These are phyloP conservation scores for Scleroderma bovista DNA, from an alignment of 768 basidiomycete species.

Conservation along the genomic window DNA sequence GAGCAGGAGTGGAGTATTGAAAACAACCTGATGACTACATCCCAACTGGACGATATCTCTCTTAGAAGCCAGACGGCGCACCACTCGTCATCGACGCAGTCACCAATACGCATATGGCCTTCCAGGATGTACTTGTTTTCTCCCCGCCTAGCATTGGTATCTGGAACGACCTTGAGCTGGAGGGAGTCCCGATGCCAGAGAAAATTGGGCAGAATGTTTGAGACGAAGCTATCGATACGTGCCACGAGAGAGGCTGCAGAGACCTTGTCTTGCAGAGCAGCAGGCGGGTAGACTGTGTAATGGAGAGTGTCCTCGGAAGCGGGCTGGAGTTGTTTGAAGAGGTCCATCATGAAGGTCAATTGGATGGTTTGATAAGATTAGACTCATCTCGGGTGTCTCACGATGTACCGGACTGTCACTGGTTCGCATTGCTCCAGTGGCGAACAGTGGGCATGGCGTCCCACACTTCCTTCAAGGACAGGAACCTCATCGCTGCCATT, in stretches of 20 bases:
- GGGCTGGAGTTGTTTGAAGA: constrained; percentile 69
- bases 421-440: neutral
- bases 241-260: constrained; percentile 63
- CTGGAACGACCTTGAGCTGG: constrained; percentile 60
- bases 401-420: too few species aligned
- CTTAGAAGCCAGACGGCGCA: constrained; percentile 84
- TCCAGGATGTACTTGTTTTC: constrained; percentile 55
- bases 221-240: constrained; percentile 54
- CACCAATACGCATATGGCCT: constrained; percentile 87
- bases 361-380: neutral
- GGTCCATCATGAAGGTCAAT: constrained; percentile 40
- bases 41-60: constrained; percentile 73
- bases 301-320: constrained; percentile 85
- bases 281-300: constrained; percentile 64
- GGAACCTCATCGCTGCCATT: constrained; percentile 89
- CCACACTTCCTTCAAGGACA: constrained; percentile 63
- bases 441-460: constrained; percentile 38
- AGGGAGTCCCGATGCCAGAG: constrained; percentile 86
- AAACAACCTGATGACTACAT: constrained; percentile 67
- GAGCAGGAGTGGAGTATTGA: neutral
- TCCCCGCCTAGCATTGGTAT: constrained; percentile 32
- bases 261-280: constrained; percentile 47
- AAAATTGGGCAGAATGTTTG: constrained; percentile 51
- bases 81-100: constrained; percentile 99
- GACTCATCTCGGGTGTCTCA: neutral